Percentiles rank a stretch among this genome's conserved stretches.
Evolutionary conservation across 2,329 filamentous ascomycete species (phyloP).

Genomic region (Magnaporthiopsis poae): DNA sequence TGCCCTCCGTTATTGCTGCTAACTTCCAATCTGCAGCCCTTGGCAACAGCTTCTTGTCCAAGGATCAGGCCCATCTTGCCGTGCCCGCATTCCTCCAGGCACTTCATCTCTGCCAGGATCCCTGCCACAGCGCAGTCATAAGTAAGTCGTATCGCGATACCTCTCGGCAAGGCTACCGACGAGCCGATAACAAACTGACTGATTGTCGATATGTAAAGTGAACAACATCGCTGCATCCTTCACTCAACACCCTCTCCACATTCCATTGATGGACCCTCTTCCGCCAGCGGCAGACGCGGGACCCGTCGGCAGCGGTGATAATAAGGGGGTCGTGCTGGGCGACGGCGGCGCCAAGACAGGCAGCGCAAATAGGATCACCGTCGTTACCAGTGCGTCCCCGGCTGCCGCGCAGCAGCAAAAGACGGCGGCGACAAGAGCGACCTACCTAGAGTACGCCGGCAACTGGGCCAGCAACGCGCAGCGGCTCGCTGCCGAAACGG

Average conservation of each 20-base stretch:
- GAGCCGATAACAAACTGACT: conserved; percentile 3
- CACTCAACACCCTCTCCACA: conserved; percentile 50
- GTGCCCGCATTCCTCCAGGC: conserved; percentile 81
- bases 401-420: conserved; percentile 1
- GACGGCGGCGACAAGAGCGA: conserved; percentile 39
- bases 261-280: conserved; percentile 17
- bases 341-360: conserved; percentile 10
- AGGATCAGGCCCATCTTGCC: conserved; percentile 68
- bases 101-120: conserved; percentile 53
- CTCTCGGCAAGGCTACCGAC: background rate
- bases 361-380: conserved; percentile 14
- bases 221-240: conserved; percentile 70
- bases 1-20: conserved; percentile 7
- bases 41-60: conserved; percentile 64
- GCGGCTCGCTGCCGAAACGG: conserved; percentile 53
- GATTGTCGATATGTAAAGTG: conserved; percentile 36
- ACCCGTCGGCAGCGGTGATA: background rate
- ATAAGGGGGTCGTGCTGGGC: background rate
- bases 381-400: conserved; percentile 7
- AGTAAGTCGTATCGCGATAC: conserved; percentile 38
- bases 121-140: conserved; percentile 71
- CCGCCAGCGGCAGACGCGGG: background rate
- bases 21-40: conserved; percentile 43
- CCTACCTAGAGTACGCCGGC: conserved; percentile 58
- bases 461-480: conserved; percentile 74